Conservation (phyloP, 306 rosid species). For the Pterocarpus macrocarpus region DNA sequence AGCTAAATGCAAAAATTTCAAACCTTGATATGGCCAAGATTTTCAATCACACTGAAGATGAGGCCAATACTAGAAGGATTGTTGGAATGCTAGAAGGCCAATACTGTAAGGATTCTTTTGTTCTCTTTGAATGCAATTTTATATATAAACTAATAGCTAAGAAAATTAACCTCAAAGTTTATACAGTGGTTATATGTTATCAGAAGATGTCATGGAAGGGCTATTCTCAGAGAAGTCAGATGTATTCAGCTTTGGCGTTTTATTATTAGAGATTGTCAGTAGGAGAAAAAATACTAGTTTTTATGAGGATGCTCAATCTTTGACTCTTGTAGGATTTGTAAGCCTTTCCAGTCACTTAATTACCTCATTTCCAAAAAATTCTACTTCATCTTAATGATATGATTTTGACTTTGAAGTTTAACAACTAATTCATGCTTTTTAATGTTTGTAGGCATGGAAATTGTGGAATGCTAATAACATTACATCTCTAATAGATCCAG, state of each 20-base stretch:
- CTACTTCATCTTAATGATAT: not conserved
- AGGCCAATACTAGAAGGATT: not conserved
- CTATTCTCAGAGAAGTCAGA: not conserved
- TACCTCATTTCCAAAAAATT: too few species aligned
- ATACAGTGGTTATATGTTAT: not conserved
- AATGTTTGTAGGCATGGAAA: conserved; percentile 31
- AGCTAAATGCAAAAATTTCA: not conserved
- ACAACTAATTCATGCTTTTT: not conserved
- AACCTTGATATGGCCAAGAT: not conserved
- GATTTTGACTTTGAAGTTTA: not conserved
- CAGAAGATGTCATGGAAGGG: not conserved
- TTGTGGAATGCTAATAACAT: conserved; percentile 16
- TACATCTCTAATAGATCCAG: conserved; percentile 3
- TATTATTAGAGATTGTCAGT: not conserved
- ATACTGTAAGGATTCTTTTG: not conserved
- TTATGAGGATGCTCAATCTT: not conserved
- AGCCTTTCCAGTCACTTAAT: not conserved
- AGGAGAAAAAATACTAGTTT: not conserved
- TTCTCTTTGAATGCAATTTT: not conserved
- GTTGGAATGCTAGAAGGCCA: too few species aligned
- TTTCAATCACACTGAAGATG: not conserved
- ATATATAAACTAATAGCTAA: too few species aligned
- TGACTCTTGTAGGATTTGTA: not conserved
- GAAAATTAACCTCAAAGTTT: not conserved
- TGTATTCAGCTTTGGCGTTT: not conserved